phyloP scores from a whole-genome alignment of 768 basidiomycete genomes.

The Lentinula sp. region DNA sequence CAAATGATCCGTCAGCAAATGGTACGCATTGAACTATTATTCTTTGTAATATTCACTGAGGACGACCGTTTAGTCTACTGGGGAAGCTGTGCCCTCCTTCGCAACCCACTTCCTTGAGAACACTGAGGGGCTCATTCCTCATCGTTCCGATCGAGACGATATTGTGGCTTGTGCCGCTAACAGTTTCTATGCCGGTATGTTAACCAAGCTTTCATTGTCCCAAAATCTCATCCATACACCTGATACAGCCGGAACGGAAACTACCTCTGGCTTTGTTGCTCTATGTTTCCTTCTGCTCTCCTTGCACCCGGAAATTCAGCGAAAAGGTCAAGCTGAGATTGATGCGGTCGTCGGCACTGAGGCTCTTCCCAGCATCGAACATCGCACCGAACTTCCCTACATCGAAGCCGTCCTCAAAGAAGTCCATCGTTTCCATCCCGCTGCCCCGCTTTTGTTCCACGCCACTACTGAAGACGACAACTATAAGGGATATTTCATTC shows the following conservation, averaged over 20 bases:
- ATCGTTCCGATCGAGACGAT: neutral
- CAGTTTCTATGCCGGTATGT: slow-evolving; percentile 1
- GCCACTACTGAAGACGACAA: slow-evolving; percentile 21
- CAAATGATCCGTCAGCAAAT: slow-evolving; percentile 27
- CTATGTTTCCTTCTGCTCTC: slow-evolving; percentile 7
- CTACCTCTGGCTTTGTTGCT: slow-evolving; percentile 10
- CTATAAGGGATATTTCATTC: slow-evolving; percentile 30
- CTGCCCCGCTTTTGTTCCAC: slow-evolving; percentile 8
- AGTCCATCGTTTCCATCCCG: slow-evolving; percentile 2
- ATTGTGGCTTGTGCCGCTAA: neutral
- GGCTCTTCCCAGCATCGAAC: slow-evolving; percentile 11
- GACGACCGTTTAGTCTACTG: slow-evolving; percentile 7
- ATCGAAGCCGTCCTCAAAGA: slow-evolving; percentile 13
- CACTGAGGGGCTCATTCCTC: slow-evolving; percentile 1
- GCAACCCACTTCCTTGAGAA: slow-evolving; percentile 4
- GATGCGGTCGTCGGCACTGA: slow-evolving; percentile 13
- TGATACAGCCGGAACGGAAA: slow-evolving; percentile 17
- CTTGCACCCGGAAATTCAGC: slow-evolving; percentile 11
- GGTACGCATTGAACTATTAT: slow-evolving; percentile 17
- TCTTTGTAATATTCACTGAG: neutral
- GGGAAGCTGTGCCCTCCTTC: slow-evolving; percentile 9
- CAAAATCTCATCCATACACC: neutral
- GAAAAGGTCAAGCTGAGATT: slow-evolving; percentile 14
- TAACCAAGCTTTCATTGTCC: neutral
- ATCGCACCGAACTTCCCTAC: slow-evolving; percentile 12